A percentile compares a stretch with the other conserved stretches of the same genome.
Conservation (phyloP, 192 early-diverging fungal species). For the Coemansia sp. region DNA sequence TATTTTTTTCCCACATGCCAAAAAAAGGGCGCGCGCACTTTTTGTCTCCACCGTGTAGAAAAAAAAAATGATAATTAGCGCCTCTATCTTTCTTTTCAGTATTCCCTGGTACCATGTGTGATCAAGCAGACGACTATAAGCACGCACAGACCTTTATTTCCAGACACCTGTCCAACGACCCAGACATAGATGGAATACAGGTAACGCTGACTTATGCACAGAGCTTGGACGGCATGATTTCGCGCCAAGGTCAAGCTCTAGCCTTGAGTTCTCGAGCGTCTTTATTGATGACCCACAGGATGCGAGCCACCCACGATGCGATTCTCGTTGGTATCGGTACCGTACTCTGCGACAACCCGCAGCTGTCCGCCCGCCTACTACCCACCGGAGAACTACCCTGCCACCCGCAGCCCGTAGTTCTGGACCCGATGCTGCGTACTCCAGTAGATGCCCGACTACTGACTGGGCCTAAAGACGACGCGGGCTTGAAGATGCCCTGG, state of each 20-base stretch:
- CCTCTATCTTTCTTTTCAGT: not conserved
- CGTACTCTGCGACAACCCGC: conserved; percentile 79
- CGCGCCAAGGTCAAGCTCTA: conserved; percentile 61
- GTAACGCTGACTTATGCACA: conserved; percentile 91
- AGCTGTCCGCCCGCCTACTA: conserved; percentile 56
- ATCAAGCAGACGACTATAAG: conserved; percentile 8
- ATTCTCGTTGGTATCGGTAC: conserved; percentile 90
- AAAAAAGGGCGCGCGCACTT: not conserved
- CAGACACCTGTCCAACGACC: conserved; percentile 11
- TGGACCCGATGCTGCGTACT: conserved; percentile 73
- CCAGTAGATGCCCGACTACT: conserved; percentile 66
- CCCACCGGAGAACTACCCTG: conserved; percentile 7
- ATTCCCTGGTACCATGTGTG: not conserved
- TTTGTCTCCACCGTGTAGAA: not conserved
- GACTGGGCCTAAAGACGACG: conserved; percentile 32
- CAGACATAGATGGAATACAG: conserved; percentile 31
- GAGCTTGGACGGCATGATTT: conserved; percentile 84
- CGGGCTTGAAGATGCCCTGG: conserved; percentile 61
- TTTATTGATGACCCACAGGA: conserved; percentile 79
- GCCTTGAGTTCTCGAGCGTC: conserved; percentile 75
- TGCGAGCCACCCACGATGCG: conserved; percentile 75
- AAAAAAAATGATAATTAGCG: conserved; percentile 5
- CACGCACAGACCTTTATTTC: conserved; percentile 24
- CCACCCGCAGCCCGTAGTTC: conserved; percentile 75
- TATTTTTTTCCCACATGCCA: not conserved